Percentiles rank a stretch among this genome's conserved stretches.
Evolutionary conservation across 495 filamentous ascomycete genomes (phyloP).

Genomic region (Xylaria telfairii): DNA sequence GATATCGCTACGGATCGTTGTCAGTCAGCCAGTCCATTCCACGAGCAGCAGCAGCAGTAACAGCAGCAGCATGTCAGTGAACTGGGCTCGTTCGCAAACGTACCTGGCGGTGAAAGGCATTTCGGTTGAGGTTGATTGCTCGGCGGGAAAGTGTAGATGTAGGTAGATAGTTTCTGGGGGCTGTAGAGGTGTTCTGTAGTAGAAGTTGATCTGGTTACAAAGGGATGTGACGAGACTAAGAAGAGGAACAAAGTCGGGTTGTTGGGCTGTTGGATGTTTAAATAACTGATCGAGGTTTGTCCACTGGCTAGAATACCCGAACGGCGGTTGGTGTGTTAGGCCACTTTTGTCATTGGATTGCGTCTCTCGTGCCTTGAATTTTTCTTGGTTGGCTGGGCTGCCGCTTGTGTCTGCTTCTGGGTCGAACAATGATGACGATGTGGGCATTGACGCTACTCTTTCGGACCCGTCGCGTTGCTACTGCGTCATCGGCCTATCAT

Average conservation of each 20-base stretch:
- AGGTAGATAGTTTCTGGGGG: neutral
- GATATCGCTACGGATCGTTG: slow-evolving; percentile 66
- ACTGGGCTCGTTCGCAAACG: slow-evolving; percentile 21
- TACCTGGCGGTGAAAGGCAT: slow-evolving; percentile 68
- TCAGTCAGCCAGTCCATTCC: slow-evolving; percentile 17
- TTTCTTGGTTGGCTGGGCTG: slow-evolving; percentile 24
- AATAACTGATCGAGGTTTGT: slow-evolving; percentile 13
- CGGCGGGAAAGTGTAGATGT: neutral
- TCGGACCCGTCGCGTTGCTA: slow-evolving; percentile 8
- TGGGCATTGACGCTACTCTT: slow-evolving; percentile 5
- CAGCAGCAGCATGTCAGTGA: too few relatives aligned
- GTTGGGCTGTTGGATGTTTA: slow-evolving; percentile 5
- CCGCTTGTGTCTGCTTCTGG: slow-evolving; percentile 20
- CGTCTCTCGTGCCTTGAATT: slow-evolving; percentile 14
- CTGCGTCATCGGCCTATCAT: slow-evolving; percentile 22
- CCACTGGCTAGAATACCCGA: slow-evolving; percentile 4
- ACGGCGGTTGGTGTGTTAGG: neutral
- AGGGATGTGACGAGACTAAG: neutral
- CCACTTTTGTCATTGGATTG: slow-evolving; percentile 18
- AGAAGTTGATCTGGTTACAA: neutral
- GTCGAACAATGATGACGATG: slow-evolving; percentile 21
- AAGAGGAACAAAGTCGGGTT: neutral
- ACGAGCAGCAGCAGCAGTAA: slow-evolving; percentile 15
- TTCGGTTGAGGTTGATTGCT: slow-evolving; percentile 24
- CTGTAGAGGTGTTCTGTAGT: neutral